Conservation (phyloP, 106 monocot genomes). For the Dioscorea alata region DNA sequence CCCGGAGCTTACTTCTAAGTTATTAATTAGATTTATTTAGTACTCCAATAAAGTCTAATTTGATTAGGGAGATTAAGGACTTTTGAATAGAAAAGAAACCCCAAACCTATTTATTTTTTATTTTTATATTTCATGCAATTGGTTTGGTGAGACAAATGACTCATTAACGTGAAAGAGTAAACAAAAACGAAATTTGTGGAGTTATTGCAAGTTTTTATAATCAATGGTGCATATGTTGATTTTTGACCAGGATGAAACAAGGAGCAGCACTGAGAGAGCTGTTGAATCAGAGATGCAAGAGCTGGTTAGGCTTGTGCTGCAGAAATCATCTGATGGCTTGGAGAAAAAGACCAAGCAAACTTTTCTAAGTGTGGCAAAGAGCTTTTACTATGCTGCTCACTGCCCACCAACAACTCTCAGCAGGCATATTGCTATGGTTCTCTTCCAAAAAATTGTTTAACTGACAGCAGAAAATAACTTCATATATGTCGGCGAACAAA, state of each 20-base stretch:
- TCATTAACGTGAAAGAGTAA: too few relatives aligned
- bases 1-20: too few relatives aligned
- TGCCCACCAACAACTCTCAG: constrained; percentile 37
- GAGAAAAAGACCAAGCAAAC: constrained; percentile 45
- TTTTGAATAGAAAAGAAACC: too few relatives aligned
- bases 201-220: too few relatives aligned
- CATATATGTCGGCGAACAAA: not conserved
- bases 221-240: not conserved
- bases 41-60: too few relatives aligned
- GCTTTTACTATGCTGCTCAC: constrained; percentile 60
- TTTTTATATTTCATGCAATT: too few relatives aligned
- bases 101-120: too few relatives aligned
- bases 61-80: too few relatives aligned
- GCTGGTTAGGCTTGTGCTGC: constrained; percentile 26
- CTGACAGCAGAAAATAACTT: not conserved
- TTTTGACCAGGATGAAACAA: not conserved
- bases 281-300: constrained; percentile 47
- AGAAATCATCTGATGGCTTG: constrained; percentile 16
- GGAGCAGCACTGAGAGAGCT: not conserved
- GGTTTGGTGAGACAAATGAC: too few relatives aligned
- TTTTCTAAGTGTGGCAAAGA: constrained; percentile 57
- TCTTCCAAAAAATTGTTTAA: constrained; percentile 43
- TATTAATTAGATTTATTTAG: too few relatives aligned
- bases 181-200: too few relatives aligned
- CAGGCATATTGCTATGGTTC: constrained; percentile 62